These are phyloP conservation scores for Apodospora peruviana DNA, from an alignment of 495 filamentous ascomycete species.

Conservation along the genomic window DNA sequence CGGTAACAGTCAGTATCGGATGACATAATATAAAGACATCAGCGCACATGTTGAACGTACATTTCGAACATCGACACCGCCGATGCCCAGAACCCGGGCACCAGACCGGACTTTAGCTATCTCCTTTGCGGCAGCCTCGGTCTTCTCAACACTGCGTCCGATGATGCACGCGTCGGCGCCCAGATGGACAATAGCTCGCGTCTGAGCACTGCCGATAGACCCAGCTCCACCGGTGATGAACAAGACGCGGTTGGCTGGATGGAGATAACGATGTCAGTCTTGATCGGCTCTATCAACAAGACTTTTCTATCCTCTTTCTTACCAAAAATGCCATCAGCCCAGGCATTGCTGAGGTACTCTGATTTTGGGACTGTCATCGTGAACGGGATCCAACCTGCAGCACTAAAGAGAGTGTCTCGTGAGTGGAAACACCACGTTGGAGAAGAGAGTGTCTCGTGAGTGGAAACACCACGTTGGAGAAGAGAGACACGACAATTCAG, in stretches of 20 bases:
- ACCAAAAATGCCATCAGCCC: constrained; percentile 86
- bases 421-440: too few species aligned
- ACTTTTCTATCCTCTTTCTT: constrained; percentile 7
- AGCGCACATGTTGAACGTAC: constrained; percentile 21
- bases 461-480: too few species aligned
- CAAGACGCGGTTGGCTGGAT: constrained; percentile 77
- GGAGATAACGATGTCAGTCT: background rate
- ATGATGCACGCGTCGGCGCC: constrained; percentile 92
- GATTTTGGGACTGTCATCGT: constrained; percentile 63
- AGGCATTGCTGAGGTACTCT: constrained; percentile 72
- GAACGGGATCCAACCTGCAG: background rate
- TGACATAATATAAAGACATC: background rate
- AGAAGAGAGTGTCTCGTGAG: too few species aligned
- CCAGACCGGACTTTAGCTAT: constrained; percentile 73
- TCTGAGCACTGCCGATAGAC: constrained; percentile 89
- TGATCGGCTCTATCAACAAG: background rate
- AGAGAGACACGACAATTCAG: too few species aligned
- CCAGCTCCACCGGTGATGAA: constrained; percentile 95
- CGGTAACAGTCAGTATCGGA: constrained; percentile 7
- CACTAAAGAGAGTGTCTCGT: background rate
- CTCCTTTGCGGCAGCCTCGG: constrained; percentile 68
- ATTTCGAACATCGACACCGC: constrained; percentile 73
- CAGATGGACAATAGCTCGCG: constrained; percentile 81
- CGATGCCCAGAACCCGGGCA: constrained; percentile 79
- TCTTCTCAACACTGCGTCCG: constrained; percentile 86